These are phyloP conservation scores for Solanum rostratum DNA, from an alignment of 257 asterid species.

Conservation along the genomic window DNA sequence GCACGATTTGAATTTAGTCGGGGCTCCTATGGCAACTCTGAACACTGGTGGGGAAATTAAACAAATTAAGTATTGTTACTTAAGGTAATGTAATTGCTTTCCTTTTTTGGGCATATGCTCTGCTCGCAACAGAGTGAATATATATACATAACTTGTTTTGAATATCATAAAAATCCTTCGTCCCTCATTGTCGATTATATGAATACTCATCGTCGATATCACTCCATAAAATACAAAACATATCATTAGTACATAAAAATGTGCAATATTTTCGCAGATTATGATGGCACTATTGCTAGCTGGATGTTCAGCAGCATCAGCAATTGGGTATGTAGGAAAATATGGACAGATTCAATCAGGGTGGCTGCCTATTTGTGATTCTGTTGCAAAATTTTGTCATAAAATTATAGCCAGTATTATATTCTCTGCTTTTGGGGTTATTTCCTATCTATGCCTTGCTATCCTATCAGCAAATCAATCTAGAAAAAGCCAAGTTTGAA, in stretches of 20 bases:
- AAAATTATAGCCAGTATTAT: conserved; percentile 16
- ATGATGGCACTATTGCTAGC: conserved; percentile 31
- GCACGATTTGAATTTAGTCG: no score
- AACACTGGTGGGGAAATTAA: no score
- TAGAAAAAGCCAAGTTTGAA: conserved; percentile 4
- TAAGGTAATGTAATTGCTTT: neutral
- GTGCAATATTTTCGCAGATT: conserved; percentile 10
- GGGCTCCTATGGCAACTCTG: no score
- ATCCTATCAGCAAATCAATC: conserved; percentile 35
- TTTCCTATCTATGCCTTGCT: conserved; percentile 28
- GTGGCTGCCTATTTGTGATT: conserved; percentile 47
- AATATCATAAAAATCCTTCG: neutral
- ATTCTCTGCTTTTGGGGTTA: conserved; percentile 16
- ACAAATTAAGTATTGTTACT: no score
- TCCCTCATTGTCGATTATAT: neutral
- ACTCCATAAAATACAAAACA: neutral
- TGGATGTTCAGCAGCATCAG: conserved; percentile 54
- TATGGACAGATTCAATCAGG: conserved; percentile 49
- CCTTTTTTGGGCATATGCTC: no score
- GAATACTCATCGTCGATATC: neutral
- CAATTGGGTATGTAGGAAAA: conserved; percentile 51
- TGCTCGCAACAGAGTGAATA: no score
- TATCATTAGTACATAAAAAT: neutral
- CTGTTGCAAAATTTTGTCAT: conserved; percentile 35
- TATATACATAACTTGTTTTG: neutral